Evolutionary conservation across 176 grass and related monocot genomes (phyloP).

Genomic region (Aegilops bicornis): DNA sequence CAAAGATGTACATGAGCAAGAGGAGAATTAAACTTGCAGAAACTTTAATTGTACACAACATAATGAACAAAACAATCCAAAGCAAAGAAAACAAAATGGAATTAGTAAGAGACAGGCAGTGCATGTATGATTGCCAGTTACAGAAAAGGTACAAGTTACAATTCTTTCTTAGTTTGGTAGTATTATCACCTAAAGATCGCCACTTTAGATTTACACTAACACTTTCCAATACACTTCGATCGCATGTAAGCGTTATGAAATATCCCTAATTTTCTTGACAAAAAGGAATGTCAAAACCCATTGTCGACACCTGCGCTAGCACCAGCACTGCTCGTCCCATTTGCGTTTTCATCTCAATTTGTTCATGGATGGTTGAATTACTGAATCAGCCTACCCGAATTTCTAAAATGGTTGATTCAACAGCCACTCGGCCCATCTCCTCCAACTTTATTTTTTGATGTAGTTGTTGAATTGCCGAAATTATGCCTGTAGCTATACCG

Average conservation of each 20-base stretch:
- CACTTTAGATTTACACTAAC: not conserved
- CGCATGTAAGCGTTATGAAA: not conserved
- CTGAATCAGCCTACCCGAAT: not conserved
- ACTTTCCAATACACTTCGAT: not conserved
- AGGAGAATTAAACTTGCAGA: not conserved
- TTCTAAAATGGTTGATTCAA: not conserved
- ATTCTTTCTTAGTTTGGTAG: not conserved
- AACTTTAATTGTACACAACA: not conserved
- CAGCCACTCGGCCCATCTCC: not conserved
- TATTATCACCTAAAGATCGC: not conserved
- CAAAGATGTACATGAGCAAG: not conserved
- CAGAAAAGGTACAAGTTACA: not conserved
- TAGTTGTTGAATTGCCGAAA: not conserved
- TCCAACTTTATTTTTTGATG: not conserved
- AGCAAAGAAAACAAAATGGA: not conserved
- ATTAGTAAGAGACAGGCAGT: not conserved
- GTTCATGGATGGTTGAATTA: not conserved
- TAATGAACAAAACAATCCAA: slow-evolving; percentile 5
- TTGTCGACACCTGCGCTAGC: not conserved
- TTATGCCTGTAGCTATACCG: not conserved
- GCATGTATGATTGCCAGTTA: not conserved
- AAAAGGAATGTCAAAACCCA: not conserved
- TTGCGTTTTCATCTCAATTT: not conserved
- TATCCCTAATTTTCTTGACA: not conserved
- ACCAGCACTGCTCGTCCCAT: not conserved